phyloP scores from a whole-genome alignment of 768 basidiomycete genomes.

The Panaeolus cyanescens region DNA sequence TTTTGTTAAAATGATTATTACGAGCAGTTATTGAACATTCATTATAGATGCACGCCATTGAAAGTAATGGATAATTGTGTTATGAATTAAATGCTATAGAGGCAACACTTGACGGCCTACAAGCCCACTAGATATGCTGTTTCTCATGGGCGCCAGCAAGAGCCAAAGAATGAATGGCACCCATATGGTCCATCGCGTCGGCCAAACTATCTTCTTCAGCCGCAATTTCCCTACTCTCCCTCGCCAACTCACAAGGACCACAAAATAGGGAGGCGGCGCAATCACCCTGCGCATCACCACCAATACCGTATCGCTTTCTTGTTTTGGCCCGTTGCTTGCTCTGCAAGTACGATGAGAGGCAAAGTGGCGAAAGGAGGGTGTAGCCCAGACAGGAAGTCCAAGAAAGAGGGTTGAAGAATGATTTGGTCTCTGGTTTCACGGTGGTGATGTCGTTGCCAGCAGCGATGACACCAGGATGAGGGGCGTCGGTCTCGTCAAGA shows the following conservation, averaged over 20 bases:
- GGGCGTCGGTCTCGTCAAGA: not conserved
- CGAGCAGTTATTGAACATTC: too few species aligned
- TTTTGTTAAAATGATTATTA: too few species aligned
- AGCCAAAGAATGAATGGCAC: not conserved
- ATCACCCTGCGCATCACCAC: slow-evolving; percentile 32
- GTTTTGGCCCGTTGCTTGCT: slow-evolving; percentile 11
- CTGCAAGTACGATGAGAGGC: not conserved
- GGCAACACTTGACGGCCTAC: too few species aligned
- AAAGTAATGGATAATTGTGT: too few species aligned
- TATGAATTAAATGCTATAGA: too few species aligned
- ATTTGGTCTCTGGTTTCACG: not conserved
- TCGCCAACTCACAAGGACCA: slow-evolving; percentile 39
- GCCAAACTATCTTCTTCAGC: slow-evolving; percentile 35
- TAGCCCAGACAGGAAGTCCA: not conserved
- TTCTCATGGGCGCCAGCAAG: too few species aligned
- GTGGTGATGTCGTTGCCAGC: not conserved
- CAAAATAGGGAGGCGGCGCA: slow-evolving; percentile 35
- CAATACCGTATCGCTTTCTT: slow-evolving; percentile 33
- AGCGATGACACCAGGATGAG: not conserved
- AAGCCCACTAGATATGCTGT: too few species aligned
- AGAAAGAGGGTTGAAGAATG: not conserved
- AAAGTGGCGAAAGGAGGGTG: not conserved
- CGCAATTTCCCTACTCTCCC: slow-evolving; percentile 40
- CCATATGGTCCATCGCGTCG: not conserved
- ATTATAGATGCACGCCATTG: too few species aligned